Base-by-base conservation (phyloP, 306 rosid genomes). In the Vigna angularis region DNA sequence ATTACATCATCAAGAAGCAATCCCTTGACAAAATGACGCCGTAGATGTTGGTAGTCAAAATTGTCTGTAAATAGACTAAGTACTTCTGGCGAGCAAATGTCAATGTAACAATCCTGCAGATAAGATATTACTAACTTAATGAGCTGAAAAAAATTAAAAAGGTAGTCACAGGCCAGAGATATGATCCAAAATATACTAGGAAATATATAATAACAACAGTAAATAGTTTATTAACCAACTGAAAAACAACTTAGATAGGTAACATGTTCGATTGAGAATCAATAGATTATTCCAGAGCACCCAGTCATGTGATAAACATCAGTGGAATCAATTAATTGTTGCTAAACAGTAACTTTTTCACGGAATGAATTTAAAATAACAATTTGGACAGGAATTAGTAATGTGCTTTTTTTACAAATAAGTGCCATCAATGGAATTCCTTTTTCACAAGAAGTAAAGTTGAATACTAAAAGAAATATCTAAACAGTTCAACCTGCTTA, bases 21-120 rank as follows among this genome's bases (percentile, higher is more conserved):
- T 51, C 96, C 99, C 92, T 96, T 96, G 57, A 96, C 92, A 83
- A 96, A 96, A 88, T 96, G 94, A 48, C 99, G 98, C 36, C 99
- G 94, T 15, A 96, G 83, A 87, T 96, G 99, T 86, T 96, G 99
- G 83, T 93, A 96, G 84, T 96, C 99, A 84, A 96, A 96, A 81
- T 96, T 96, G 89, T 96, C 99, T 0, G 97, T 93, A 78, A 96
- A 96, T 75, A 93, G 90, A 86, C 94, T 91, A 56, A 96, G 99
- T 84, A 96, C 99, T 89, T 96, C 99, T 6, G 91, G 96, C 30
- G 98, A 90, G 81, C 99, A 96, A 70, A 96, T 90, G 83, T 96
- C 98, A 70, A 96, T 90, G 83, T 88, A 88, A 85, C 99, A 96
- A 89, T 96, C 99, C 99, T 96, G 89, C 89, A 91, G 52, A 80